Percentiles rank a stretch among this genome's conserved stretches.
Evolutionary conservation across 169 alveolate species (phyloP).

Genomic region (Besnoitia besnoiti): DNA sequence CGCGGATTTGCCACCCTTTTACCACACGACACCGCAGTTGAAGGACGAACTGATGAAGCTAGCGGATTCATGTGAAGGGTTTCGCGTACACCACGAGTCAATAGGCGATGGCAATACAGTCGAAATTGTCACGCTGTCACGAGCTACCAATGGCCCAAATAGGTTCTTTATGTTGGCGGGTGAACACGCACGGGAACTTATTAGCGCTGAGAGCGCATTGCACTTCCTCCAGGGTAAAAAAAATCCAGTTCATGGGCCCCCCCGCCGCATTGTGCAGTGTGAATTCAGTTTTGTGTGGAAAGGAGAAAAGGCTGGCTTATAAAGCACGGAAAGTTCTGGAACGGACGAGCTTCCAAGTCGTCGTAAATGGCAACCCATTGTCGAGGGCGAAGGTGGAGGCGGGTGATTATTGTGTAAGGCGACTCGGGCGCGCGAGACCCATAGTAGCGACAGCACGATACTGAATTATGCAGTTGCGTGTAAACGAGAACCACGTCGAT

Average conservation of each 20-base stretch:
- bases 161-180: slow-evolving; percentile 53
- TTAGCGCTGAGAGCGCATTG: slow-evolving; percentile 56
- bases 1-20: slow-evolving; percentile 5
- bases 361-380: slow-evolving; percentile 54
- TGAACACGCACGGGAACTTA: slow-evolving; percentile 56
- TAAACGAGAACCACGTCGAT: slow-evolving; percentile 52
- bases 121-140: slow-evolving; percentile 11
- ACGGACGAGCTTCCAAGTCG: slow-evolving; percentile 19
- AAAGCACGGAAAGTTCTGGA: slow-evolving; percentile 32
- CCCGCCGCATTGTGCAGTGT: too few species aligned
- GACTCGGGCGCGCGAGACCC: background rate
- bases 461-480: slow-evolving; percentile 33
- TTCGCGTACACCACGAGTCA: background rate
- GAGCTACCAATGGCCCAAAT: background rate
- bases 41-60: slow-evolving; percentile 7
- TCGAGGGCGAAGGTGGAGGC: slow-evolving; percentile 54
- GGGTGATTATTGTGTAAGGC: slow-evolving; percentile 54
- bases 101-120: background rate
- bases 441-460: background rate
- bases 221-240: slow-evolving; percentile 44
- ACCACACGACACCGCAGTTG: slow-evolving; percentile 33
- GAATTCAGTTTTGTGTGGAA: slow-evolving; percentile 43
- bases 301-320: background rate
- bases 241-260: background rate
- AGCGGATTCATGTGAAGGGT: background rate